Evolutionary conservation across 495 filamentous ascomycete species (phyloP).

Genomic region (Astrothelium macrocarpum): DNA sequence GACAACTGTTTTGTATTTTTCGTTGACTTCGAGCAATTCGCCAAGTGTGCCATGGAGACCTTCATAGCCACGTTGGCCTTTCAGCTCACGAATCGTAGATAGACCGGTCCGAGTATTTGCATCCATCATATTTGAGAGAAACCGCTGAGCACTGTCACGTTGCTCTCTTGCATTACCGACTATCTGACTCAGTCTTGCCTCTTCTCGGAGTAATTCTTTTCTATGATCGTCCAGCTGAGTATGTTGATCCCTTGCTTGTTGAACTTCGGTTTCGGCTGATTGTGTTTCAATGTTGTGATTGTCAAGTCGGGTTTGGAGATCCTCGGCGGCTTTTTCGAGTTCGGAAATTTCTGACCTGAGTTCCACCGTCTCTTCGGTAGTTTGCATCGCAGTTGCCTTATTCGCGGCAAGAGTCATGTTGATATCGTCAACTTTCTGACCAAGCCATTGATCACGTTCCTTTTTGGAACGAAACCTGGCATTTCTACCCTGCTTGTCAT

Average conservation of each 20-base stretch:
- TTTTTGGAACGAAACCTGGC: slow-evolving; percentile 77
- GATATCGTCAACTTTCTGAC: slow-evolving; percentile 71
- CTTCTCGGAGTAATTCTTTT: slow-evolving; percentile 84
- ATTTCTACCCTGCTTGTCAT: slow-evolving; percentile 90
- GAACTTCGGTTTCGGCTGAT: slow-evolving; percentile 58
- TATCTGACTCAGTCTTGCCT: slow-evolving; percentile 71
- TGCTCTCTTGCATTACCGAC: slow-evolving; percentile 65
- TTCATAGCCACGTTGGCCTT: slow-evolving; percentile 61
- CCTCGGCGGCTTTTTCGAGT: slow-evolving; percentile 62
- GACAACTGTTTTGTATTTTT: slow-evolving; percentile 80
- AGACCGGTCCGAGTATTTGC: slow-evolving; percentile 74
- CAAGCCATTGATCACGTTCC: slow-evolving; percentile 77
- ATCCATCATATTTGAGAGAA: slow-evolving; percentile 80
- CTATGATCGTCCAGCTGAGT: slow-evolving; percentile 77
- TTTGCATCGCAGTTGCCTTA: slow-evolving; percentile 70
- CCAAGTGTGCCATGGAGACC: slow-evolving; percentile 92
- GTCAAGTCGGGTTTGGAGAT: slow-evolving; percentile 63
- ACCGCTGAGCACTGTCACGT: slow-evolving; percentile 62
- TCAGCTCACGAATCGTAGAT: slow-evolving; percentile 68
- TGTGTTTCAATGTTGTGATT: slow-evolving; percentile 66
- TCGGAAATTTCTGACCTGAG: slow-evolving; percentile 60
- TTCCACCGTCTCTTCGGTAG: slow-evolving; percentile 72
- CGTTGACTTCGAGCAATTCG: slow-evolving; percentile 75
- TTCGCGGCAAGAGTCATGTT: slow-evolving; percentile 64
- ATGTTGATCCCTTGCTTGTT: slow-evolving; percentile 67